Base-by-base conservation (phyloP, 495 filamentous ascomycete species). In the Penicillium macrosclerotiorum region DNA sequence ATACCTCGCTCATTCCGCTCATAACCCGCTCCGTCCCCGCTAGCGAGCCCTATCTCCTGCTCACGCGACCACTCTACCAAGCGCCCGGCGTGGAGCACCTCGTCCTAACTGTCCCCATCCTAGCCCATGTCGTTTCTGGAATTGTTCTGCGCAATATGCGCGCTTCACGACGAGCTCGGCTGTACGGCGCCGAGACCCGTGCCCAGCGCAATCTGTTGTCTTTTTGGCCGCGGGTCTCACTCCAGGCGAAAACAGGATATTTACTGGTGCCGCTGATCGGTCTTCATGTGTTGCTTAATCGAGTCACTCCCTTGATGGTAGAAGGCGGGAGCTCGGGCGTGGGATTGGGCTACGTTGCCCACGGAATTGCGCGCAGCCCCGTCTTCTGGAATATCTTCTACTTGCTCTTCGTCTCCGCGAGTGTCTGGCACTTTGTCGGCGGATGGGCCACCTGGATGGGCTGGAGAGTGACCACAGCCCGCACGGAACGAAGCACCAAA, bases 281-380 rank as follows among this genome's bases (percentile, higher is more conserved):
- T 1, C 76, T 80, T 5, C 91, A 96, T 64, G 74, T 77, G 1
- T 76, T 80, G 18, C 72, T 93, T 42, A 88, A 90, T 55, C 77
- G 91, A 9, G 67, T 75, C 0, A 67, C 91, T 14, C 90, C 91
- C 4, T 54, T 86, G 29, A 67, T 77, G 24, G 76, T 90, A 12
- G 88, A 95, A 25, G 90, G 90, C 1, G 90, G 89, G 26, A 90
- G 84, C 51, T 85, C 85, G 9, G 81, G 90, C 30, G 80, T 95
- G 20, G 86, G 86, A 1, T 67, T 96, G 20, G 82, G 80, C 16
- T 96, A 84, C 63, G 80, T 95, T 0, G 82, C 83, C n/a, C 90
- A 95, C 65, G 91, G 89, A 4, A 90, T 96, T 61, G 82, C 81
- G 29, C 76, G 80, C 22, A 79, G 81, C 61, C 77, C 80, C 5